Conservation (phyloP, 768 basidiomycete species). For the Rhodotorula paludigena region DNA sequence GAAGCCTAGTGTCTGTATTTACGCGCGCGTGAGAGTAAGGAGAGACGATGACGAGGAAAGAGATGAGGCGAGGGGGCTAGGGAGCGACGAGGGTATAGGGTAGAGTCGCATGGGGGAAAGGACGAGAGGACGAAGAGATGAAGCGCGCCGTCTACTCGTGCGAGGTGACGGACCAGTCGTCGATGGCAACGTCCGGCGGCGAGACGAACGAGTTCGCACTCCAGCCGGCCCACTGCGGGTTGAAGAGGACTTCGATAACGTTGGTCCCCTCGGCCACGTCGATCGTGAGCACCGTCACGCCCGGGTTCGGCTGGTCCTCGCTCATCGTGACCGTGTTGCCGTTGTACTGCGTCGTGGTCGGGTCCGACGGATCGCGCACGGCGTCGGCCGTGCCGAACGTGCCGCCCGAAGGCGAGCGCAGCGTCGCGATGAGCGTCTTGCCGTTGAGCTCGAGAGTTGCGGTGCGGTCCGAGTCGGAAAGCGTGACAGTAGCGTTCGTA, state of each 20-base stretch:
- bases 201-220: slow-evolving; percentile 58
- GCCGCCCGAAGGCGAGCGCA: slow-evolving; percentile 65
- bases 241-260: slow-evolving; percentile 71
- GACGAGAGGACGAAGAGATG: not conserved
- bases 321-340: slow-evolving; percentile 3
- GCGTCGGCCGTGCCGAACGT: slow-evolving; percentile 55
- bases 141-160: slow-evolving; percentile 7
- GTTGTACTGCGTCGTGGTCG: slow-evolving; percentile 13
- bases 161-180: slow-evolving; percentile 23
- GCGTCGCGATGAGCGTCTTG: slow-evolving; percentile 59
- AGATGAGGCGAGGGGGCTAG: not conserved
- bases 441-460: slow-evolving; percentile 72
- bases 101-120: too few species aligned
- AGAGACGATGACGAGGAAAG: not conserved
- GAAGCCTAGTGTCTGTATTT: too few species aligned
- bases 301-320: slow-evolving; percentile 55
- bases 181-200: slow-evolving; percentile 51
- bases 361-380: slow-evolving; percentile 2
- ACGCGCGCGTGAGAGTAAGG: too few species aligned
- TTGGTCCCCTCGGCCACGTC: slow-evolving; percentile 61
- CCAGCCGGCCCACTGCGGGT: slow-evolving; percentile 67
- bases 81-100: too few species aligned
- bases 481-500: slow-evolving; percentile 75
- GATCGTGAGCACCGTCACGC: slow-evolving; percentile 74
- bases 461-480: slow-evolving; percentile 57